Base-by-base conservation (phyloP, 2,329 filamentous ascomycete species). In the Samsoniella hepiali region DNA sequence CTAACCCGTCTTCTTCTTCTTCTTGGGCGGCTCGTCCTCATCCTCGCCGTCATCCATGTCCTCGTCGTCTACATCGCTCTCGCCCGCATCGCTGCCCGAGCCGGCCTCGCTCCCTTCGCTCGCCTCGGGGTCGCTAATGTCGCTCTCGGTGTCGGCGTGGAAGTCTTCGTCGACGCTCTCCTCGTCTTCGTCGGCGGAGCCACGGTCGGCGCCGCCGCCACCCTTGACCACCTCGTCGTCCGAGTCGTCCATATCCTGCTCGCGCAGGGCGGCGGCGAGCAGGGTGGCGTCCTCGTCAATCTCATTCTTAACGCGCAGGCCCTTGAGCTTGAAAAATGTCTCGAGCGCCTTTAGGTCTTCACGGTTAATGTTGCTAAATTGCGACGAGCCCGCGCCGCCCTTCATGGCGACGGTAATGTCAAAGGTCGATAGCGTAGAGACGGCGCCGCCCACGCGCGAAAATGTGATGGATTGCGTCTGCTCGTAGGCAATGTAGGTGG, bases 281-380 rank as follows among this genome's bases (percentile, higher is more conserved):
- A 85, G 69, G 74, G 90, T 88, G 74, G 91, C 90, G 70, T 99
- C 95, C 74, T 97, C 95, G 66, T 96, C 90, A 81, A 99, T 97
- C 79, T 99, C 95, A 76, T 99, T 99, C 88, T 97, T 98, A 63
- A 96, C 93, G 62, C 94, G 91, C 72, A 99, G 85, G 65, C 89
- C 91, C 83, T 98, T 98, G 69, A 92, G 86, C 78, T 96, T 95
- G 85, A 99, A 97, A 81, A 99, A 99, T 69, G 90, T 88, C 76
- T 99, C 95, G n/a, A 99, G 85, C 7, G 91, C 91, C 78, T 95
- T 91, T 77, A 98, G 91, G 75, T 99, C 95, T 80, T 99, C 95
- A 70, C 94, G 90, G 75, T 97, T 99, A 76, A 99, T 99, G 81
- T 99, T 99, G 79, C 93, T 97, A 81, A 99, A 99, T 72, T 97